Evolutionary conservation across 148 eudicot species (phyloP).

Genomic region (Cornus suecica): DNA sequence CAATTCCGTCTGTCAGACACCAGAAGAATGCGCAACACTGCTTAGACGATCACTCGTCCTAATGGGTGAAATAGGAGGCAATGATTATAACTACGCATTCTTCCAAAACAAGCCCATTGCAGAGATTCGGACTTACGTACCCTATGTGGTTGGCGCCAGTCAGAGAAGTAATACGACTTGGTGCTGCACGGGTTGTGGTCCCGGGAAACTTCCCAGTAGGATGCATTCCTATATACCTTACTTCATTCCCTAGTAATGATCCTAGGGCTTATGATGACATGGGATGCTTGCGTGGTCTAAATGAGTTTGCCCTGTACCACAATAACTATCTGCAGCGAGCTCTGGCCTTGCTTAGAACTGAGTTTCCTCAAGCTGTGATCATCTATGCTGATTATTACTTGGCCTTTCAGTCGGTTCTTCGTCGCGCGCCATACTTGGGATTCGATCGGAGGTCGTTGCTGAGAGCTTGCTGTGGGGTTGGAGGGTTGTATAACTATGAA

Average conservation of each 20-base stretch:
- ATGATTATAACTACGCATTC: constrained; percentile 17
- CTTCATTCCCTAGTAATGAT: neutral
- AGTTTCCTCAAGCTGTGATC: too few species aligned
- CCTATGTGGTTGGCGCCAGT: constrained; percentile 2
- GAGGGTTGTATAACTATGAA: constrained; percentile 17
- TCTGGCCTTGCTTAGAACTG: too few species aligned
- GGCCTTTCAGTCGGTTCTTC: neutral
- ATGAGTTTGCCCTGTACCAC: too few species aligned
- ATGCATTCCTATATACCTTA: constrained; percentile 9
- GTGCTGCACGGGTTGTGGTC: constrained; percentile 16
- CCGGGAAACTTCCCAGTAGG: constrained; percentile 25
- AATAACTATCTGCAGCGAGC: too few species aligned
- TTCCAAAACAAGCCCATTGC: constrained; percentile 4
- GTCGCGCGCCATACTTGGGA: constrained; percentile 10
- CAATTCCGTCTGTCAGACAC: too few species aligned
- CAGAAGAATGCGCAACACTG: constrained; percentile 15
- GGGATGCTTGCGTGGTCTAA: too few species aligned
- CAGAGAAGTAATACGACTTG: constrained; percentile 7
- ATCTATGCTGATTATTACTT: too few species aligned
- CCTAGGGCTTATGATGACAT: constrained; percentile 11
- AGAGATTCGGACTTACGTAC: constrained; percentile 4
- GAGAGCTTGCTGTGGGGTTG: constrained; percentile 27
- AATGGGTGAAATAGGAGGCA: constrained; percentile 19
- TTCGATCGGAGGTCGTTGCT: constrained; percentile 7
- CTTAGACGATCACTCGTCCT: constrained; percentile 12